phyloP scores from a whole-genome alignment of 306 rosid species.

The Dalbergia oliveri region DNA sequence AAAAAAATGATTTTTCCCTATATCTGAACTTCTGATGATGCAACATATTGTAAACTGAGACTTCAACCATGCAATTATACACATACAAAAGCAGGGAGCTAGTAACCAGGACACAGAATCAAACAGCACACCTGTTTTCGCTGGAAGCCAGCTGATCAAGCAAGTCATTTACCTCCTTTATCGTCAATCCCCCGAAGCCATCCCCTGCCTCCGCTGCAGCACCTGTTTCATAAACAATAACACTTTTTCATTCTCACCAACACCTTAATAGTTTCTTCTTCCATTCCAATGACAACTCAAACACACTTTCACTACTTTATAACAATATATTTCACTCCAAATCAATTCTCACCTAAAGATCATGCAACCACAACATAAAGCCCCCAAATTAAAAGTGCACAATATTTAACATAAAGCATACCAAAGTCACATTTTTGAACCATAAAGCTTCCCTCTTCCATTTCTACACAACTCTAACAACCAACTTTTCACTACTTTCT shows the following conservation, averaged over 20 bases:
- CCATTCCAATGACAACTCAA: constrained; percentile 12
- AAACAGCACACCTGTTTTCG: constrained; percentile 68
- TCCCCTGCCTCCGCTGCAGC: constrained; percentile 82
- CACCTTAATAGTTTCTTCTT: background rate
- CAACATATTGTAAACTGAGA: background rate
- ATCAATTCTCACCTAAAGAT: background rate
- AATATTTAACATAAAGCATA: background rate
- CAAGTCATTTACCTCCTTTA: constrained; percentile 79
- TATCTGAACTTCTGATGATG: constrained; percentile 1
- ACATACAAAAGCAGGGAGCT: constrained; percentile 1
- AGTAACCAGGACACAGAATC: constrained; percentile 8
- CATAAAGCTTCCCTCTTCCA: background rate
- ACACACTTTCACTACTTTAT: constrained; percentile 5
- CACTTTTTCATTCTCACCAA: constrained; percentile 15
- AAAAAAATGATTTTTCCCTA: background rate
- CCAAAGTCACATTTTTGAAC: background rate
- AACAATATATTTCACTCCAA: background rate
- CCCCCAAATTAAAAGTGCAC: background rate
- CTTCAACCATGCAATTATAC: background rate
- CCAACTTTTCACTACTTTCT: background rate
- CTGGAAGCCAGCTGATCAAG: constrained; percentile 81
- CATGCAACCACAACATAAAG: background rate
- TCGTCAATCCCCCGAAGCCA: constrained; percentile 81
- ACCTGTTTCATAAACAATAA: constrained; percentile 61
- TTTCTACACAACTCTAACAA: background rate